These are phyloP conservation scores for Tuctoria greenei DNA, from an alignment of 176 grass and related monocot species.

Conservation along the genomic window DNA sequence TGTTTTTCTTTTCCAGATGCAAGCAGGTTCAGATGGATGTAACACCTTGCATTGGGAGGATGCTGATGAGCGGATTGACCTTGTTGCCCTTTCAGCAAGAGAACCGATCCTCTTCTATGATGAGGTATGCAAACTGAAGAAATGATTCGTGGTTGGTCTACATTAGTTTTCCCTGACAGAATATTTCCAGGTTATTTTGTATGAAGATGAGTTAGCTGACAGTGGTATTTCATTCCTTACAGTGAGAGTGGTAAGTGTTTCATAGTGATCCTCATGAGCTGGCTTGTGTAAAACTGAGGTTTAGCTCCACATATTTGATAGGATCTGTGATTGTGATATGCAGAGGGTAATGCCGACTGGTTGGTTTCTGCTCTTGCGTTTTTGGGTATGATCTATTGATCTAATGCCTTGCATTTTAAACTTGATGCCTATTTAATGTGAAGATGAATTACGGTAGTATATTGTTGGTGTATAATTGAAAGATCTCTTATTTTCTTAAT, in stretches of 20 bases:
- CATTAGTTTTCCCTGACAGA: constrained; percentile 24
- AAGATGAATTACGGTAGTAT: not conserved
- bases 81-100: constrained; percentile 76
- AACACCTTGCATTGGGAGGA: constrained; percentile 65
- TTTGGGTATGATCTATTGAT: constrained; percentile 66
- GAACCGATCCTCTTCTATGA: constrained; percentile 91
- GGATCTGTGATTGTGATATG: constrained; percentile 27
- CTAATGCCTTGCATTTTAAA: constrained; percentile 12
- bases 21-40: constrained; percentile 56
- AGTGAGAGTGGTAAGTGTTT: constrained; percentile 72
- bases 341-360: constrained; percentile 95
- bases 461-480: not conserved
- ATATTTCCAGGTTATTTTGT: constrained; percentile 71
- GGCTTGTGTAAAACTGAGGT: not conserved
- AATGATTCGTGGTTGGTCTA: constrained; percentile 23
- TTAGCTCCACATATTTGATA: constrained; percentile 29
- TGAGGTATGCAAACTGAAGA: constrained; percentile 52
- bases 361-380: constrained; percentile 90
- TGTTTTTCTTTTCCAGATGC: constrained; percentile 27
- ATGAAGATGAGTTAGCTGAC: constrained; percentile 96
- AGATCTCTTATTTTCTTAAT: not conserved
- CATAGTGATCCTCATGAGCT: not conserved
- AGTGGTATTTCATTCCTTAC: constrained; percentile 92
- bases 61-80: constrained; percentile 68
- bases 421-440: not conserved